A percentile compares a stretch with the other conserved stretches of the same genome.
Evolutionary conservation across 371 early-diverging fungal genomes (phyloP).

Genomic region (Haplosporangium sp.): DNA sequence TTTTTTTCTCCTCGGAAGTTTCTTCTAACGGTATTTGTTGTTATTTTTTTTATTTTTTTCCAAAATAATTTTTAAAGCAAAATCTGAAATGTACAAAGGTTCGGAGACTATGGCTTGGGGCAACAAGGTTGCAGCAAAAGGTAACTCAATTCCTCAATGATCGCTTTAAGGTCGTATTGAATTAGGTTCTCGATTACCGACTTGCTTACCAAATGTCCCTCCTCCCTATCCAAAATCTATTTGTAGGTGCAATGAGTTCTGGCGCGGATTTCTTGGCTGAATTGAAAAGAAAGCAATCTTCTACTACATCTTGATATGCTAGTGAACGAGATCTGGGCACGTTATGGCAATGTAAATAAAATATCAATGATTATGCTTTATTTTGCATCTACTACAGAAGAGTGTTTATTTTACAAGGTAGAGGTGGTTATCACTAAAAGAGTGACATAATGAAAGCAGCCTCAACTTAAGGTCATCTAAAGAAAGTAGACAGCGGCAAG

Average conservation of each 20-base stretch:
- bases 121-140: constrained; percentile 30
- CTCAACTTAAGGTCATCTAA: constrained; percentile 8
- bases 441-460: not conserved
- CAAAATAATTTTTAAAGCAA: constrained; percentile 10
- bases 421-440: not conserved
- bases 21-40: not conserved
- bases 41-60: not conserved
- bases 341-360: constrained; percentile 3
- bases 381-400: not conserved
- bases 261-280: constrained; percentile 48
- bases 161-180: not conserved
- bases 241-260: constrained; percentile 34
- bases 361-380: not conserved
- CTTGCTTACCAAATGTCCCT: not conserved
- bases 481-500: constrained; percentile 54
- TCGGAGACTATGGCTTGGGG: constrained; percentile 49
- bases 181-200: not conserved
- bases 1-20: not conserved
- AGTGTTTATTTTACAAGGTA: not conserved
- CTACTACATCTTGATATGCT: not conserved
- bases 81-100: constrained; percentile 52
- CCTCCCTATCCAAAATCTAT: not conserved
- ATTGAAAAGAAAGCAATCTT: constrained; percentile 32
- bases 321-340: constrained; percentile 9
- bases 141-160: constrained; percentile 4